Evolutionary conservation across 345 rosid genomes (phyloP).

Genomic region (Citrus sp.): DNA sequence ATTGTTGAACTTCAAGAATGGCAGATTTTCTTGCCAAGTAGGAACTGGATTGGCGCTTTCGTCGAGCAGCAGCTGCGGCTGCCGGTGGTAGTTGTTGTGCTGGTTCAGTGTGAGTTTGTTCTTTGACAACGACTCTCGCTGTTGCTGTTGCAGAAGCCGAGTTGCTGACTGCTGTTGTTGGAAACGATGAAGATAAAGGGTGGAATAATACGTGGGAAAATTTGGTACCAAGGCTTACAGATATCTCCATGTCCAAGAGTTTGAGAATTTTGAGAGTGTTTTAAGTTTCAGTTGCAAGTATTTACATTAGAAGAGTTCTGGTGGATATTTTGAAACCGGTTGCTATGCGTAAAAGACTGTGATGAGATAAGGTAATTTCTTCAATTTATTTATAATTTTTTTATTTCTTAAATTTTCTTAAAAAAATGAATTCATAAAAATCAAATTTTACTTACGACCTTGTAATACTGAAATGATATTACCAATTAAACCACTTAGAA

Average conservation of each 20-base stretch:
- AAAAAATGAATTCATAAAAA: too few relatives aligned
- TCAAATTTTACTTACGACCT: too few relatives aligned
- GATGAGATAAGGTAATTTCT: too few relatives aligned
- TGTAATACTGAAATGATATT: too few relatives aligned
- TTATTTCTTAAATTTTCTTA: too few relatives aligned
- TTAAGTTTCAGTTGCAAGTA: not conserved
- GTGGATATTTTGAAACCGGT: not conserved
- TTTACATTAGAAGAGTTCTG: not conserved
- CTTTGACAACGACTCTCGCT: conserved; percentile 11
- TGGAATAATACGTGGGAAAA: conserved; percentile 24
- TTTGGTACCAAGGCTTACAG: conserved; percentile 19
- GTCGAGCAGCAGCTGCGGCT: conserved; percentile 5
- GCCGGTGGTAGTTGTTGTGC: not conserved
- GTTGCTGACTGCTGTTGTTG: conserved; percentile 12
- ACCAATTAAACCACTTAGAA: accelerated
- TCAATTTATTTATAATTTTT: too few relatives aligned
- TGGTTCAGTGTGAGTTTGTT: conserved; percentile 22
- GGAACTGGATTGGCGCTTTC: conserved; percentile 46
- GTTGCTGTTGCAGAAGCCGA: conserved; percentile 11
- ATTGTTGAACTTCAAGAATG: conserved; percentile 51
- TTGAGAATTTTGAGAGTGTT: not conserved
- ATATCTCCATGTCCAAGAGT: conserved; percentile 39
- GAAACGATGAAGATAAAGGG: conserved; percentile 18
- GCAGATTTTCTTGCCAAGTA: conserved; percentile 69
- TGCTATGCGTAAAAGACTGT: too few relatives aligned